These are phyloP conservation scores for Parachaetomium inaequale DNA, from an alignment of 495 filamentous ascomycete species.

Conservation along the genomic window DNA sequence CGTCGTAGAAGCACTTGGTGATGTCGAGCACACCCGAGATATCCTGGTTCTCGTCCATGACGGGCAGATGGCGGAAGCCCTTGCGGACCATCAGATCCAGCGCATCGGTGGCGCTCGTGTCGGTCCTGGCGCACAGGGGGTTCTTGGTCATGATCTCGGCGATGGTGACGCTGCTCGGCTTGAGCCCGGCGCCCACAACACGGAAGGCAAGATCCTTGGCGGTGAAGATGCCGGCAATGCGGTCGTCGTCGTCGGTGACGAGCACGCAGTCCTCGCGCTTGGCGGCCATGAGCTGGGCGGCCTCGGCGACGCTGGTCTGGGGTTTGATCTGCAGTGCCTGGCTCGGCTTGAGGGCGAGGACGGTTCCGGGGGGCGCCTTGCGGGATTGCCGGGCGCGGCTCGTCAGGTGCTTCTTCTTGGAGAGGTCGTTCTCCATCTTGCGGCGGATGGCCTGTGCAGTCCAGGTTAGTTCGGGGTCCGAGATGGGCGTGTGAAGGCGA, in stretches of 20 bases:
- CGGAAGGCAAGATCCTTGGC: conserved; percentile 98
- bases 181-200: conserved; percentile 89
- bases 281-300: conserved; percentile 97
- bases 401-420: conserved; percentile 84
- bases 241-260: conserved; percentile 95
- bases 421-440: conserved; percentile 96
- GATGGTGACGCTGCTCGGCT: conserved; percentile 85
- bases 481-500: neutral
- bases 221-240: conserved; percentile 97
- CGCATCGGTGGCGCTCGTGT: conserved; percentile 96
- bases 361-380: conserved; percentile 93
- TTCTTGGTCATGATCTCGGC: conserved; percentile 99
- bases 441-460: conserved; percentile 78
- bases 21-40: conserved; percentile 98
- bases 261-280: conserved; percentile 99
- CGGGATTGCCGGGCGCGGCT: conserved; percentile 74
- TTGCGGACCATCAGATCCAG: conserved; percentile 97
- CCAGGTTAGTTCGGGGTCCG: conserved; percentile 26
- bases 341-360: conserved; percentile 90
- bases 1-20: conserved; percentile 99
- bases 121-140: conserved; percentile 91
- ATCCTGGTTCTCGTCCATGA: conserved; percentile 99
- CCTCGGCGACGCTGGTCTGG: conserved; percentile 87
- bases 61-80: conserved; percentile 93
- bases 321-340: conserved; percentile 98